phyloP scores from a whole-genome alignment of 192 early-diverging fungal species.

The Geranomyces michiganensis region DNA sequence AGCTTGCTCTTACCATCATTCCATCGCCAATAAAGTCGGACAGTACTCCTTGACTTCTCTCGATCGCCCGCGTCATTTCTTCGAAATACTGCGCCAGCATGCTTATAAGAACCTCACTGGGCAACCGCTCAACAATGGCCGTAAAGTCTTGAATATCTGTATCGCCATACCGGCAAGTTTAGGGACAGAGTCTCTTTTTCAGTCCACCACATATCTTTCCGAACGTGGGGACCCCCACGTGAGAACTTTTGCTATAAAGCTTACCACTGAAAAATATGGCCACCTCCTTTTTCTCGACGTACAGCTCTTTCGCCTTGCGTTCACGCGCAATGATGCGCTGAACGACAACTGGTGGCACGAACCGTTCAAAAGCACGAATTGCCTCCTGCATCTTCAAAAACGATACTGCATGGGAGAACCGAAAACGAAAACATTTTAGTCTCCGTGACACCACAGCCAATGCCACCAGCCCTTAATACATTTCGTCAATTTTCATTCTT shows the following conservation, averaged over 20 bases:
- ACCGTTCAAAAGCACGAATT: background rate
- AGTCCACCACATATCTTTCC: too few relatives aligned
- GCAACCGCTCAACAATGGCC: background rate
- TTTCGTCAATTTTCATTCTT: background rate
- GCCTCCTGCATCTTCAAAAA: slow-evolving; percentile 11
- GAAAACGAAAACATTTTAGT: background rate
- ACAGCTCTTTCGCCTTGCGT: background rate
- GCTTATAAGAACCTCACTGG: slow-evolving; percentile 8
- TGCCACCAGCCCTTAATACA: too few relatives aligned
- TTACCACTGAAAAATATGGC: slow-evolving; percentile 20
- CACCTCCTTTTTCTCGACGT: slow-evolving; percentile 1
- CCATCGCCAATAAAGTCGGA: slow-evolving; percentile 15
- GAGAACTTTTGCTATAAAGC: too few relatives aligned
- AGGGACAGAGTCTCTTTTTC: too few relatives aligned
- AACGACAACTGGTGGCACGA: slow-evolving; percentile 10
- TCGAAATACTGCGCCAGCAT: slow-evolving; percentile 12
- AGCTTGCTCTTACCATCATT: slow-evolving; percentile 1
- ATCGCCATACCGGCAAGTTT: too few relatives aligned
- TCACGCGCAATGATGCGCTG: slow-evolving; percentile 10
- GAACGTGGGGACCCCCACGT: too few relatives aligned
- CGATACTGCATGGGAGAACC: background rate
- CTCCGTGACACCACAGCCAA: background rate
- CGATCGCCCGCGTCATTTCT: slow-evolving; percentile 9
- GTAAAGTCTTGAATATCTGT: slow-evolving; percentile 3
- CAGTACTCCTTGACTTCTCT: slow-evolving; percentile 9